Conservation (phyloP, 495 filamentous ascomycete genomes). For the Staphylotrichum longicolle region DNA sequence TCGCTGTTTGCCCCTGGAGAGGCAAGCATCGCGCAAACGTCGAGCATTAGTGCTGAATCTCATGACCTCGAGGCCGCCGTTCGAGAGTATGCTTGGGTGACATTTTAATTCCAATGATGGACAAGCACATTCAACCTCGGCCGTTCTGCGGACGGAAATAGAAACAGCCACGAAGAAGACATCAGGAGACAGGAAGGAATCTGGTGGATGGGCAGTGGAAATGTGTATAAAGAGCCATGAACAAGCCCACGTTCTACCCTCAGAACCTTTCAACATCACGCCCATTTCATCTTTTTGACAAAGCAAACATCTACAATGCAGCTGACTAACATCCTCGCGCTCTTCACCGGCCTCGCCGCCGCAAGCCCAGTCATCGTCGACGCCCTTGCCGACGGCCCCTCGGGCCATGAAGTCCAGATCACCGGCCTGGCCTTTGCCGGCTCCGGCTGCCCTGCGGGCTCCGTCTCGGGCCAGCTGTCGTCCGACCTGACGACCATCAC, state of each 20-base stretch:
- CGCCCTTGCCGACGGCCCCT: constrained; percentile 16
- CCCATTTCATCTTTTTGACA: neutral
- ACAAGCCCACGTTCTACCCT: neutral
- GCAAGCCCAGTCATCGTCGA: constrained; percentile 2
- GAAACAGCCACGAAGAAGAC: neutral
- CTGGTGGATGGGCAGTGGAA: neutral
- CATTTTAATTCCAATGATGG: neutral
- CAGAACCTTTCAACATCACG: no score
- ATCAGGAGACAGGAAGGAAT: neutral
- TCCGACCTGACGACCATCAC: constrained; percentile 47
- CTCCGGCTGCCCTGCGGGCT: constrained; percentile 49
- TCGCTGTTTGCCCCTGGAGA: neutral
- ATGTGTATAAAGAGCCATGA: neutral
- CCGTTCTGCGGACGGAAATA: neutral
- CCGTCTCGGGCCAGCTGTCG: constrained; percentile 42
- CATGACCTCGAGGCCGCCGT: neutral
- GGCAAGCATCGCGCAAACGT: neutral
- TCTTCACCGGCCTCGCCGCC: constrained; percentile 4
- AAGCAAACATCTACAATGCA: neutral
- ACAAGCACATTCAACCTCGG: neutral
- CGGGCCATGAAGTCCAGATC: constrained; percentile 37
- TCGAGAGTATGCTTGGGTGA: neutral
- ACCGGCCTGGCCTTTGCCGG: constrained; percentile 47
- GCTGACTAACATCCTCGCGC: neutral
- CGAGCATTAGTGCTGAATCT: neutral